Evolutionary conservation across 2,329 filamentous ascomycete species (phyloP).

Genomic region (Monilinia polystroma): DNA sequence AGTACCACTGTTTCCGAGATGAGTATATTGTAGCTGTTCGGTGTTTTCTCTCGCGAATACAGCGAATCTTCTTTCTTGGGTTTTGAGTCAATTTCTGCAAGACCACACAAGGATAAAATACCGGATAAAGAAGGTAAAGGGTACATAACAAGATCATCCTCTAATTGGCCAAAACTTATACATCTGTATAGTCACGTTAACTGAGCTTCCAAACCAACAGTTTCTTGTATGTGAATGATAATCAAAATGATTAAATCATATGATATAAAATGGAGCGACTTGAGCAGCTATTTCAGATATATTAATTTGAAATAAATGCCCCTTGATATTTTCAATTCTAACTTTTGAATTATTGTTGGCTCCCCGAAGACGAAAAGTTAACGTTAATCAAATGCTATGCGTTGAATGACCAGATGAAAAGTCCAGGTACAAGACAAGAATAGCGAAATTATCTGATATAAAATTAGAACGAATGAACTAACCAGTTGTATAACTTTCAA

Average conservation of each 20-base stretch:
- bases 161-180: not conserved
- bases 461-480: not conserved
- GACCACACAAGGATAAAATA: not conserved
- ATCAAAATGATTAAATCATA: constrained; percentile 10
- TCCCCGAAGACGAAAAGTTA: not conserved
- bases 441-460: not conserved
- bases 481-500: not conserved
- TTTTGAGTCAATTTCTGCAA: not conserved
- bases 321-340: not conserved
- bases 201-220: not conserved
- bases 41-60: not conserved
- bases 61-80: not conserved
- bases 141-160: constrained; percentile 5
- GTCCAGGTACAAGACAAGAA: not conserved
- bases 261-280: not conserved
- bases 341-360: not conserved
- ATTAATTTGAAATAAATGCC: not conserved
- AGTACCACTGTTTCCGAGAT: not conserved
- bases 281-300: too few relatives aligned
- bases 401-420: not conserved
- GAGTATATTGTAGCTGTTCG: not conserved
- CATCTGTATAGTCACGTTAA: not conserved
- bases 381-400: not conserved
- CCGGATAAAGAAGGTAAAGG: not conserved
- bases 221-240: not conserved